Conservation (phyloP, 2,329 filamentous ascomycete genomes). For the Penicillium nordicum region DNA sequence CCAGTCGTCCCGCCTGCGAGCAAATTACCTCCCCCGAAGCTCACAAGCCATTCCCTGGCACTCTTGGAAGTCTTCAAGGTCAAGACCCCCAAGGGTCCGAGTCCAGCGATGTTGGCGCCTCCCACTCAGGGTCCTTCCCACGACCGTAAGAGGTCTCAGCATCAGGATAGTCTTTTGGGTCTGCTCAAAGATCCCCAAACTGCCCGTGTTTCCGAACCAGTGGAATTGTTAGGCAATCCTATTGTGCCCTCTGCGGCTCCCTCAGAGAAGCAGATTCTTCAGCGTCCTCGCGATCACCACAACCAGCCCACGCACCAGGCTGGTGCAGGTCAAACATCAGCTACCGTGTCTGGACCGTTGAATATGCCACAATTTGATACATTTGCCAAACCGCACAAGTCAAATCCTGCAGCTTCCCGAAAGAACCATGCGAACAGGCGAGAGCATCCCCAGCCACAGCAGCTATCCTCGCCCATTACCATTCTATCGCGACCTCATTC, state of each 20-base stretch:
- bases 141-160: constrained; percentile 30
- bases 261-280: constrained; percentile 32
- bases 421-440: constrained; percentile 24
- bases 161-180: constrained; percentile 38
- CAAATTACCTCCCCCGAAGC: constrained; percentile 56
- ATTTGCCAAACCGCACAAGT: constrained; percentile 26
- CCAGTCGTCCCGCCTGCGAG: constrained; percentile 54
- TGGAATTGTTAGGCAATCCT: constrained; percentile 47
- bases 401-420: constrained; percentile 20
- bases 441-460: constrained; percentile 19
- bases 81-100: constrained; percentile 25
- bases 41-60: constrained; percentile 57
- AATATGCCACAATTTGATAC: constrained; percentile 41
- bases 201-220: constrained; percentile 22
- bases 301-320: constrained; percentile 11
- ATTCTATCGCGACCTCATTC: constrained; percentile 37
- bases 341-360: constrained; percentile 41
- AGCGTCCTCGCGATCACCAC: constrained; percentile 24
- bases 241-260: constrained; percentile 27
- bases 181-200: constrained; percentile 30
- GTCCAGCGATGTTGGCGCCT: constrained; percentile 18
- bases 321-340: constrained; percentile 30
- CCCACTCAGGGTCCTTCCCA: constrained; percentile 10
- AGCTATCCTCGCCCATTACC: constrained; percentile 35
- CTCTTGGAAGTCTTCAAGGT: constrained; percentile 58